Evolutionary conservation across 2,329 filamentous ascomycete species (phyloP).

Genomic region (Endoconidiophora laricicola): DNA sequence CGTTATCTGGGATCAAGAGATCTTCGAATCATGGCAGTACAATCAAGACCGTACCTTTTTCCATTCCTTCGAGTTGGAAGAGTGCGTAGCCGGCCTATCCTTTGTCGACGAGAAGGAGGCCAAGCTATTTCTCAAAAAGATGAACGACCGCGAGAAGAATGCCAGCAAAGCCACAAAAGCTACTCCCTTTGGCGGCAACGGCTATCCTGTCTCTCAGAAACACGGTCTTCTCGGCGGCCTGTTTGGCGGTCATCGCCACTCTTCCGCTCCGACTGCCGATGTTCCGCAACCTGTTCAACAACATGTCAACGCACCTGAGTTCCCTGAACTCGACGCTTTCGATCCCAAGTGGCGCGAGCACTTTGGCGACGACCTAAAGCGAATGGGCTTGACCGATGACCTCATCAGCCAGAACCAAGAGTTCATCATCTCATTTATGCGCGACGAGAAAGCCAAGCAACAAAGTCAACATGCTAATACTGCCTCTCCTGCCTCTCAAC

Average conservation of each 20-base stretch:
- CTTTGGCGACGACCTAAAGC: constrained; percentile 45
- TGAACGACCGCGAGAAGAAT: constrained; percentile 90
- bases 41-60: constrained; percentile 97
- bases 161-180: constrained; percentile 72
- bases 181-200: constrained; percentile 52
- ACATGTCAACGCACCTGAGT: constrained; percentile 30
- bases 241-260: constrained; percentile 44
- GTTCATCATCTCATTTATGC: constrained; percentile 49
- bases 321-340: constrained; percentile 44
- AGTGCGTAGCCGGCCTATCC: constrained; percentile 75
- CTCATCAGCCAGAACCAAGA: constrained; percentile 53
- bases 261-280: constrained; percentile 40
- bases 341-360: constrained; percentile 49
- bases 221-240: constrained; percentile 39
- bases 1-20: constrained; percentile 93
- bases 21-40: constrained; percentile 88
- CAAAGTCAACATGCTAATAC: constrained; percentile 16
- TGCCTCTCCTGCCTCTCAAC: constrained; percentile 12
- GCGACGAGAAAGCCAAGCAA: constrained; percentile 34
- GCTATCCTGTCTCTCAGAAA: constrained; percentile 23
- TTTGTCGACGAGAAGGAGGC: constrained; percentile 97
- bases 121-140: constrained; percentile 91
- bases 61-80: constrained; percentile 89
- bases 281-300: constrained; percentile 28
- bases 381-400: constrained; percentile 47